Percentiles rank a stretch among this genome's conserved stretches.
These are phyloP conservation scores for Candida sakaeoensis DNA, from an alignment of 805 yeast species.

Conservation along the genomic window DNA sequence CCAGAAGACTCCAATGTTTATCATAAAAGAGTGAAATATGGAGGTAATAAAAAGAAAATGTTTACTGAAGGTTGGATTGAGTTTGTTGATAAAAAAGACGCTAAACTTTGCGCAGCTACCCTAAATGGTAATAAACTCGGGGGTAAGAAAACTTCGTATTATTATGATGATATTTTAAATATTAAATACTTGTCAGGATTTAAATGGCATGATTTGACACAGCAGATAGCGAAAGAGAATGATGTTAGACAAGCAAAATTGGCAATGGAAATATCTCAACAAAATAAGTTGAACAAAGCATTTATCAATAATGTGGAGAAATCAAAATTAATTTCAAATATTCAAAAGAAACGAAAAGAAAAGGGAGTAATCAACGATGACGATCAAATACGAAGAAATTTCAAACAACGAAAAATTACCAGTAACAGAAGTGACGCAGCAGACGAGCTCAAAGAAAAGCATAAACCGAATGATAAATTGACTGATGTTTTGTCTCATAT, in stretches of 20 bases:
- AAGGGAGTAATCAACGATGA: constrained; percentile 13
- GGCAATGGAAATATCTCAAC: constrained; percentile 85
- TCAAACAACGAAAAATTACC: constrained; percentile 66
- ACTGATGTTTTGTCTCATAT: constrained; percentile 51
- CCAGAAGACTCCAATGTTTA: constrained; percentile 74
- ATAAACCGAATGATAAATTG: constrained; percentile 38
- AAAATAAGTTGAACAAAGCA: constrained; percentile 78
- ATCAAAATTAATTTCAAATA: constrained; percentile 73
- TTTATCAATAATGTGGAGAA: constrained; percentile 82
- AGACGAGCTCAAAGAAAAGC: constrained; percentile 38
- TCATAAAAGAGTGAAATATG: constrained; percentile 68
- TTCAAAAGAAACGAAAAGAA: constrained; percentile 46
- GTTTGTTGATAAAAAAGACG: constrained; percentile 76
- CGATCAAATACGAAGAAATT: constrained; percentile 49
- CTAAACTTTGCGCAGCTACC: constrained; percentile 81
- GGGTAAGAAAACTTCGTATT: constrained; percentile 86
- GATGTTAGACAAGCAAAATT: constrained; percentile 85
- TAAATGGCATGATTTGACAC: constrained; percentile 94
- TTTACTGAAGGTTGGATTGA: constrained; percentile 98
- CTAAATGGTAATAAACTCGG: constrained; percentile 87
- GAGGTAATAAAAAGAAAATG: constrained; percentile 87
- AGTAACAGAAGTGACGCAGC: constrained; percentile 66
- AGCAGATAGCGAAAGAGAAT: constrained; percentile 85
- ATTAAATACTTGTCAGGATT: constrained; percentile 86
- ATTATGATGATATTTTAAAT: constrained; percentile 91